A percentile compares a stretch with the other conserved stretches of the same genome.
phyloP scores from a whole-genome alignment of 148 eudicot genomes.

The Vaccinium corymbosum region DNA sequence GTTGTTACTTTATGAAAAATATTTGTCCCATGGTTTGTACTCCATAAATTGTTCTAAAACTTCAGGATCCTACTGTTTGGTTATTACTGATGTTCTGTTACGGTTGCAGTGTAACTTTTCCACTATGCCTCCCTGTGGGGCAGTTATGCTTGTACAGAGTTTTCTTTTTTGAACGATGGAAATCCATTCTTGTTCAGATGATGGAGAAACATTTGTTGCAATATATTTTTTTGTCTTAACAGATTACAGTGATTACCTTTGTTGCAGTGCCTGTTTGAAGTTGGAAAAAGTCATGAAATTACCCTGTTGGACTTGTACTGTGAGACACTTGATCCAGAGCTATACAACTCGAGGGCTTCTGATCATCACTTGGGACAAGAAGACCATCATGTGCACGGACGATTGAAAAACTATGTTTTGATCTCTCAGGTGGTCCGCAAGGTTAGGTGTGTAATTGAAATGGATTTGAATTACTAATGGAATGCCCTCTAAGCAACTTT shows the following conservation, averaged over 20 bases:
- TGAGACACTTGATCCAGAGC: slow-evolving; percentile 71
- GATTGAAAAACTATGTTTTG: slow-evolving; percentile 30
- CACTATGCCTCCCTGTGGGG: background rate
- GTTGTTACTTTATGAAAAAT: background rate
- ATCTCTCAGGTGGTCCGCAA: slow-evolving; percentile 43
- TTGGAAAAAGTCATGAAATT: slow-evolving; percentile 52
- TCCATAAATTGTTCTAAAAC: background rate
- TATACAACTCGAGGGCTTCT: slow-evolving; percentile 27
- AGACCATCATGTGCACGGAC: slow-evolving; percentile 21
- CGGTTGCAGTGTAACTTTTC: background rate
- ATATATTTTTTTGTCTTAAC: slow-evolving; percentile 15
- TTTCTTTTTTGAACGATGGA: background rate
- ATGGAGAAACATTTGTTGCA: background rate
- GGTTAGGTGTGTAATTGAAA: slow-evolving; percentile 58
- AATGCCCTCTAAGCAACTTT: background rate
- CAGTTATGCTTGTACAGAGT: background rate
- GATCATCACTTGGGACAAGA: slow-evolving; percentile 19
- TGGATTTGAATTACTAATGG: background rate
- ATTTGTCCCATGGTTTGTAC: background rate
- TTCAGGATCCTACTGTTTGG: slow-evolving; percentile 8
- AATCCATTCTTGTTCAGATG: background rate
- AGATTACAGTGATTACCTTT: slow-evolving; percentile 10
- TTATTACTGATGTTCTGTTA: background rate
- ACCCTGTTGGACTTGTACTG: slow-evolving; percentile 65
- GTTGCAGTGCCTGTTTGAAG: slow-evolving; percentile 81